Evolutionary conservation across 1,139 yeast species (phyloP).

Genomic region (Spathaspora sp.): DNA sequence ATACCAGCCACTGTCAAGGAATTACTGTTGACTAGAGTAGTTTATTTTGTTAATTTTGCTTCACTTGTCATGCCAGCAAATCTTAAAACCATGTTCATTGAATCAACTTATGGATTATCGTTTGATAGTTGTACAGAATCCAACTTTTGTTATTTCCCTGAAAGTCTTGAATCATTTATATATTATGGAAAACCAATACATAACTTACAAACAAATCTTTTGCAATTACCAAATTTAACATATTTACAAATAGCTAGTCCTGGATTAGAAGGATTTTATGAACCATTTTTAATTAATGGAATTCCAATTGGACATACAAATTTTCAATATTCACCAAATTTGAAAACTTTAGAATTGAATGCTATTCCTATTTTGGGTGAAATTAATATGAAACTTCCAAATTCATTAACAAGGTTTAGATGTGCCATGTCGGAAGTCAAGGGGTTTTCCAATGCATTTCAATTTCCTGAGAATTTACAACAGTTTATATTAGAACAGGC

Average conservation of each 20-base stretch:
- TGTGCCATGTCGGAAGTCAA: conserved; percentile 3
- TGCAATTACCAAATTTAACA: conserved; percentile 3
- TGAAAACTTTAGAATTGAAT: conserved; percentile 3
- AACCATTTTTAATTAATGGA: conserved; percentile 2
- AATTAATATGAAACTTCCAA: conserved; percentile 4
- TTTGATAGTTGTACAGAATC: neutral
- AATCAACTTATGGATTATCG: conserved; percentile 3
- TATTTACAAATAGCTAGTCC: conserved; percentile 1
- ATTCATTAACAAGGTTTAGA: neutral
- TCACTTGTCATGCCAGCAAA: conserved; percentile 1
- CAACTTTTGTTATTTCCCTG: conserved; percentile 1
- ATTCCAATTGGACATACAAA: conserved; percentile 2
- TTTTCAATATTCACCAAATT: conserved; percentile 2
- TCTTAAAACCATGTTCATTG: conserved; percentile 1
- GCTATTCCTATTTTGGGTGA: conserved; percentile 4
- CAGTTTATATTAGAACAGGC: conserved; percentile 1
- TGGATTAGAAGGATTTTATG: neutral
- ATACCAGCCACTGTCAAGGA: conserved; percentile 1
- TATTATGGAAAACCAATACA: conserved; percentile 4
- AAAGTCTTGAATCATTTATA: conserved; percentile 1
- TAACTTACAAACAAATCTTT: conserved; percentile 4
- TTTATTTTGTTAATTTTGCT: conserved; percentile 3
- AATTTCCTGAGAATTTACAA: conserved; percentile 1
- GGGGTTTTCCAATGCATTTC: neutral
- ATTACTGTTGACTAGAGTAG: neutral